Percentiles rank a stretch among this genome's conserved stretches.
Evolutionary conservation across 2,329 filamentous ascomycete species (phyloP).

Genomic region (Exophiala sp.): DNA sequence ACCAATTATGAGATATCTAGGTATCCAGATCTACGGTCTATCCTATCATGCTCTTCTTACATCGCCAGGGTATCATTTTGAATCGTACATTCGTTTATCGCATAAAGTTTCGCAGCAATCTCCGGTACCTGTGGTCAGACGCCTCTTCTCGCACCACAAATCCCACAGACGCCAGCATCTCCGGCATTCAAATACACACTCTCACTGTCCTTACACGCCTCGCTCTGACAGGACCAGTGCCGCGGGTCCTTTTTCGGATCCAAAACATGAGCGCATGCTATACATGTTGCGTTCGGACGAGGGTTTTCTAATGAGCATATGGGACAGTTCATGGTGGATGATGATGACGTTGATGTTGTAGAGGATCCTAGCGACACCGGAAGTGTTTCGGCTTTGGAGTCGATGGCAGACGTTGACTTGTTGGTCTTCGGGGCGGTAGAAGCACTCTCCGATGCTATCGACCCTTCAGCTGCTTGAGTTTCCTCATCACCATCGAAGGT

Average conservation of each 20-base stretch:
- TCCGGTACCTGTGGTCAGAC: background rate
- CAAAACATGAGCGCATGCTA: constrained; percentile 68
- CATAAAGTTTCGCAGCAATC: background rate
- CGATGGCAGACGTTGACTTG: background rate
- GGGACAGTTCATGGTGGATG: constrained; percentile 42
- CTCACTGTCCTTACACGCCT: constrained; percentile 48
- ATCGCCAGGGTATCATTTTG: background rate
- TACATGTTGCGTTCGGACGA: constrained; percentile 56
- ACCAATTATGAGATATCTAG: background rate
- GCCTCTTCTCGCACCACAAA: constrained; percentile 55
- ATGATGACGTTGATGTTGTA: constrained; percentile 4
- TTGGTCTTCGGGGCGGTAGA: background rate
- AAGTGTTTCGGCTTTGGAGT: background rate
- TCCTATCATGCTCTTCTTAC: background rate
- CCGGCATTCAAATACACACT: constrained; percentile 64
- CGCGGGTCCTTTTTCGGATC: constrained; percentile 50
- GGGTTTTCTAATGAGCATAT: constrained; percentile 68
- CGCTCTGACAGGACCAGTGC: constrained; percentile 63
- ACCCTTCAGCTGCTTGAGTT: background rate
- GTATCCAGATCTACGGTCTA: background rate
- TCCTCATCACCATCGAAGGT: background rate
- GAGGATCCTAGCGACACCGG: background rate
- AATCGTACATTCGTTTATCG: background rate
- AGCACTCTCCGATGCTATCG: background rate
- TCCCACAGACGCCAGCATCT: constrained; percentile 66